phyloP scores from a whole-genome alignment of 2,329 filamentous ascomycete species.

The Beauveria caledonica region DNA sequence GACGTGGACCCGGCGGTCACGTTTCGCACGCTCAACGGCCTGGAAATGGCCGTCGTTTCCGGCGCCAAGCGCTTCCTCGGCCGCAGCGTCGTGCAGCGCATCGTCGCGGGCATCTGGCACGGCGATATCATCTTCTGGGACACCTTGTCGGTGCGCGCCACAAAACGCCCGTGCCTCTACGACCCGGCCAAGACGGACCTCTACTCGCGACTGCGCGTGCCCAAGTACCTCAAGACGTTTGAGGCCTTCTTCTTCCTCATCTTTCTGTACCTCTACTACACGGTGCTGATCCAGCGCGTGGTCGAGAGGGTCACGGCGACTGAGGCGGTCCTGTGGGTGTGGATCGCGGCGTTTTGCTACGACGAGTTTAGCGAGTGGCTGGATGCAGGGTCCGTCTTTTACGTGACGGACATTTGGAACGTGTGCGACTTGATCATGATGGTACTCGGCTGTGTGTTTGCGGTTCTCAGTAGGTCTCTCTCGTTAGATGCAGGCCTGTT shows the following conservation, averaged over 20 bases:
- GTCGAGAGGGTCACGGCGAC: conserved; percentile 55
- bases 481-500: not conserved
- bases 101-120: conserved; percentile 77
- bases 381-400: conserved; percentile 81
- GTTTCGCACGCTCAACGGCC: conserved; percentile 73
- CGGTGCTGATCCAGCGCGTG: conserved; percentile 70
- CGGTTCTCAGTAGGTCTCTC: conserved; percentile 55
- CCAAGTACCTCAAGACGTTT: conserved; percentile 76
- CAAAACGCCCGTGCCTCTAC: conserved; percentile 71
- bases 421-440: conserved; percentile 69
- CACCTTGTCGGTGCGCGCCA: conserved; percentile 60
- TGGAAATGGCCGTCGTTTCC: conserved; percentile 78
- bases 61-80: conserved; percentile 78
- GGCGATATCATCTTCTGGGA: conserved; percentile 87
- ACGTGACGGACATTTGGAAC: conserved; percentile 77
- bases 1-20: conserved; percentile 55
- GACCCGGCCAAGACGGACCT: conserved; percentile 59
- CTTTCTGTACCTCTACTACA: conserved; percentile 75
- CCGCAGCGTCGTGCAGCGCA: conserved; percentile 71
- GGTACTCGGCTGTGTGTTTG: conserved; percentile 61
- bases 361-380: conserved; percentile 79
- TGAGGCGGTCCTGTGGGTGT: conserved; percentile 72
- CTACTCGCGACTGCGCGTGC: conserved; percentile 68
- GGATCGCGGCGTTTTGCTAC: conserved; percentile 81
- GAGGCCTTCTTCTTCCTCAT: conserved; percentile 73